Evolutionary conservation across 441 rosid species (phyloP).

Genomic region (Cnidoscolus chayamansa): DNA sequence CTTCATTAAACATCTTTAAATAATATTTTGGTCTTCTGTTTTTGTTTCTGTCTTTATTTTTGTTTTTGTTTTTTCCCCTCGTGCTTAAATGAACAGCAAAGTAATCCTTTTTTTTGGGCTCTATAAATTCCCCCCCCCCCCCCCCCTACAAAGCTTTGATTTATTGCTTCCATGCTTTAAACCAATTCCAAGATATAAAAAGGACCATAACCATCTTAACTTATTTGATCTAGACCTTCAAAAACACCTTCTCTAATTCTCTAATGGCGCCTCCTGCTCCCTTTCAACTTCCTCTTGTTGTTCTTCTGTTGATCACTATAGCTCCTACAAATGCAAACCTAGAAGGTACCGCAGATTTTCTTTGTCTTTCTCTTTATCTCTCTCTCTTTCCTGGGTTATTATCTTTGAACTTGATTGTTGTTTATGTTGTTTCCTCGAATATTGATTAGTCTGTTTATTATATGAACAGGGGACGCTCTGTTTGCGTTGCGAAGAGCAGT

Average conservation of each 20-base stretch:
- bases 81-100: neutral
- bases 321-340: slow-evolving; percentile 39
- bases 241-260: neutral
- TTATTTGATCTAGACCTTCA: too few species aligned
- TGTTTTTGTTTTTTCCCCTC: too few species aligned
- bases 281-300: slow-evolving; percentile 19
- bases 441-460: neutral
- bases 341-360: slow-evolving; percentile 37
- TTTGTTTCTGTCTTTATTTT: too few species aligned
- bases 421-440: too few species aligned
- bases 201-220: too few species aligned
- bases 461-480: slow-evolving; percentile 54
- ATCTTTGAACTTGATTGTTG: neutral
- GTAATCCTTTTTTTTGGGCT: slow-evolving; percentile 28
- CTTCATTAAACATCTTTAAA: too few species aligned
- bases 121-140: slow-evolving; percentile 36
- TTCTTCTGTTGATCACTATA: slow-evolving; percentile 18
- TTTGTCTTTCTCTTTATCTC: neutral
- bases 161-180: slow-evolving; percentile 20
- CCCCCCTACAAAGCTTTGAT: slow-evolving; percentile 12
- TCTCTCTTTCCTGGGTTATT: too few species aligned
- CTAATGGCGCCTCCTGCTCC: slow-evolving; percentile 31
- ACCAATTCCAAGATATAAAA: neutral
- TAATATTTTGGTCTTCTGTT: too few species aligned
- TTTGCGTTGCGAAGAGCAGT: slow-evolving; percentile 57